Base-by-base conservation (phyloP, 1,284 basidiomycete species). In the Melampsora larici-populina region DNA sequence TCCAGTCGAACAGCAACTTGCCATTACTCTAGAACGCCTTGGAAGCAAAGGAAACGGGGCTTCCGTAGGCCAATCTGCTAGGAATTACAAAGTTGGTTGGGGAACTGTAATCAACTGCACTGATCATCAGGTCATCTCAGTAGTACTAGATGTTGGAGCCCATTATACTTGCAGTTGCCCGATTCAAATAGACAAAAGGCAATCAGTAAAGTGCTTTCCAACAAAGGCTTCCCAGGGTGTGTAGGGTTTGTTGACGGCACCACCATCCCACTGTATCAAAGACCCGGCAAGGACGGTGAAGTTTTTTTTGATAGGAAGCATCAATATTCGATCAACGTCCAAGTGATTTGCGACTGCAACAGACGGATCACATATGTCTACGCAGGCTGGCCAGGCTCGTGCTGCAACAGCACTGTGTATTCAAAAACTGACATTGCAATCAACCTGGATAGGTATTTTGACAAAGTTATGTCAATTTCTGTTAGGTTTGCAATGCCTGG, bases 1-100 rank as follows among this genome's bases (percentile, higher is more conserved):
- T n/a, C n/a, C n/a, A n/a, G n/a, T n/a, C n/a, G n/a, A n/a, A n/a
- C n/a, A n/a, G n/a, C n/a, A n/a, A n/a, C n/a, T n/a, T n/a, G n/a
- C n/a, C n/a, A n/a, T n/a, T n/a, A n/a, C n/a, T n/a, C n/a, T 70
- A 5, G 48, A 70, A 51, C 36, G 68, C 18, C 46, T 70, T 26
- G 68, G 65, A 18, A 46, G 36, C 5, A 70, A 51, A 9, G 43
- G 68, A 33, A 70, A 70, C 33, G 68, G 68, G 7, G 68, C 68
- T 3, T 70, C 68, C 2, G 68, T 70, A 8, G 68, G 68, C 24
- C 43, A 8, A 13, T 31, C 51, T 70, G 68, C 68, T 29, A 2
- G 48, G 21, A 48, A 26, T 70, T 31, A 48, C 31, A 26, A 21
- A 17, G 36, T 29, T 24, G 36, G 36, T 4, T 9, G 36, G 36